These are phyloP conservation scores for Vanrija pseudolonga DNA, from an alignment of 1,284 basidiomycete species.

Conservation along the genomic window DNA sequence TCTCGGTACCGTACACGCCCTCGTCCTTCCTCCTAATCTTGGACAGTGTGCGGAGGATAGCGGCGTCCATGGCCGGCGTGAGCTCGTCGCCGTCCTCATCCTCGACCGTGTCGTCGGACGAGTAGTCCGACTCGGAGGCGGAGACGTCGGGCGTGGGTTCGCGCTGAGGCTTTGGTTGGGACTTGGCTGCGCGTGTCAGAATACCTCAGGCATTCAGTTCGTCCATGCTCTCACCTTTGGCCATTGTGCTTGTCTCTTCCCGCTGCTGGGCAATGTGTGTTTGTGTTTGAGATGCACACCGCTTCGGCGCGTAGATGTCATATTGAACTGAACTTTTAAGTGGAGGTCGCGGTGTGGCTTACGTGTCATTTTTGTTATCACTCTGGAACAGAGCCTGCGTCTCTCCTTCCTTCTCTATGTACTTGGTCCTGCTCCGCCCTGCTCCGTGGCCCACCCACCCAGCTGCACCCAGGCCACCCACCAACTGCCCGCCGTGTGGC, in stretches of 20 bases:
- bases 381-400: neutral
- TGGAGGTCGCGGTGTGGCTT: neutral
- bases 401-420: no score
- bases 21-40: conserved; percentile 76
- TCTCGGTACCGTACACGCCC: conserved; percentile 63
- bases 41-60: conserved; percentile 85
- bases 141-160: conserved; percentile 6
- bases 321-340: conserved; percentile 20
- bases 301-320: no score
- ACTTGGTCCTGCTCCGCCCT: no score
- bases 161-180: conserved; percentile 1
- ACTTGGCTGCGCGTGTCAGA: neutral
- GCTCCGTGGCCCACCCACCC: neutral
- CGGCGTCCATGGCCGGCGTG: conserved; percentile 89
- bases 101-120: conserved; percentile 65
- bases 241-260: conserved; percentile 3
- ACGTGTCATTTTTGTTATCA: neutral
- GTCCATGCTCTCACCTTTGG: conserved; percentile 5
- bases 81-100: conserved; percentile 95
- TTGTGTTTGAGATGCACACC: neutral
- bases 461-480: no score
- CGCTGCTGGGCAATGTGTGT: neutral
- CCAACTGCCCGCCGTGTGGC: neutral
- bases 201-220: neutral
- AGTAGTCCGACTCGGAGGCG: conserved; percentile 31